phyloP scores from a whole-genome alignment of 2,329 filamentous ascomycete genomes.

The Xylariaceae sp. region DNA sequence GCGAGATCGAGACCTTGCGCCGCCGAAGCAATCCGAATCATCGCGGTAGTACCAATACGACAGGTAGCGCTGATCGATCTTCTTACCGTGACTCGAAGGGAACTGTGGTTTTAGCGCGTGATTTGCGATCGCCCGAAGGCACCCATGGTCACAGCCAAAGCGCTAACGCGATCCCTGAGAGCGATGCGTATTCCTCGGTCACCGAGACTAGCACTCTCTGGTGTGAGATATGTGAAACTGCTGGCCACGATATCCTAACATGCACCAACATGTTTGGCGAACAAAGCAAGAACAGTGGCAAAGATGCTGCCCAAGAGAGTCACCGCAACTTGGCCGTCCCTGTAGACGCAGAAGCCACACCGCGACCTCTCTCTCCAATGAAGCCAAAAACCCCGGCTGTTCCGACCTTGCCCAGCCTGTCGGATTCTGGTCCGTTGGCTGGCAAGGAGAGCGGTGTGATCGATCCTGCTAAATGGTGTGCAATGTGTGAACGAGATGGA shows the following conservation, averaged over 20 bases:
- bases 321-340: slow-evolving; percentile 40
- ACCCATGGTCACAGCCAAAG: slow-evolving; percentile 52
- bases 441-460: slow-evolving; percentile 76
- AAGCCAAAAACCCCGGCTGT: slow-evolving; percentile 43
- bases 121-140: slow-evolving; percentile 46
- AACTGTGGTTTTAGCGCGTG: slow-evolving; percentile 59
- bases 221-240: slow-evolving; percentile 94
- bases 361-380: slow-evolving; percentile 54
- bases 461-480: slow-evolving; percentile 92
- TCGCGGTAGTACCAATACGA: slow-evolving; percentile 51
- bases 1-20: slow-evolving; percentile 69
- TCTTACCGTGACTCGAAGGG: slow-evolving; percentile 66
- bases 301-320: slow-evolving; percentile 38
- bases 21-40: slow-evolving; percentile 43
- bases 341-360: slow-evolving; percentile 44
- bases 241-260: slow-evolving; percentile 88
- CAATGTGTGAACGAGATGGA: slow-evolving; percentile 90
- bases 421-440: slow-evolving; percentile 67
- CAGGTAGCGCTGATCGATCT: slow-evolving; percentile 51
- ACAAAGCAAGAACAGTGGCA: slow-evolving; percentile 28
- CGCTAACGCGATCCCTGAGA: slow-evolving; percentile 68
- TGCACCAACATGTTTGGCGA: slow-evolving; percentile 84
- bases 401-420: slow-evolving; percentile 57
- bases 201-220: slow-evolving; percentile 74
- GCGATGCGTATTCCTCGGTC: slow-evolving; percentile 65